Conservation (phyloP, 805 yeast species). For the Cyberlindnera mississippiensis region DNA sequence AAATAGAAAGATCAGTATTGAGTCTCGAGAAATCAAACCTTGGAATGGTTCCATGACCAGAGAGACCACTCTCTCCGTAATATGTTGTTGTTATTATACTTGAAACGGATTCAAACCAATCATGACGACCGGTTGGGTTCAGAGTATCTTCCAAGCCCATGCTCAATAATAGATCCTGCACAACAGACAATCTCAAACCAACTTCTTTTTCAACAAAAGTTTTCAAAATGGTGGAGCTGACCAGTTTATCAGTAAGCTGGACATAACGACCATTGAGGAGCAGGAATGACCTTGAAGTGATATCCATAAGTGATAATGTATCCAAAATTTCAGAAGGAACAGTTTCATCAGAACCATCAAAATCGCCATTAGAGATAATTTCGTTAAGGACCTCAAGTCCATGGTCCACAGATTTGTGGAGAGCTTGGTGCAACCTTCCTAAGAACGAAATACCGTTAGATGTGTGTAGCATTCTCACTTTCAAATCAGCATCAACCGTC, state of each 20-base stretch:
- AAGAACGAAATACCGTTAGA: constrained; percentile 17
- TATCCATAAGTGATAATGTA: constrained; percentile 30
- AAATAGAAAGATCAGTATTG: constrained; percentile 22
- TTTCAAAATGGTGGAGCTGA: constrained; percentile 30
- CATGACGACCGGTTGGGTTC: constrained; percentile 22
- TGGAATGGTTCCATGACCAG: constrained; percentile 38
- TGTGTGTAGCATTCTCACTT: constrained; percentile 36
- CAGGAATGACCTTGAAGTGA: constrained; percentile 38
- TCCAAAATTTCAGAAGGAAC: not conserved
- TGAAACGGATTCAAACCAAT: constrained; percentile 46
- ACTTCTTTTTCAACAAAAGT: constrained; percentile 45
- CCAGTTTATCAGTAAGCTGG: constrained; percentile 30
- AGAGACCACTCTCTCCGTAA: constrained; percentile 27
- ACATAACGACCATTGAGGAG: constrained; percentile 53
- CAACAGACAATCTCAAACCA: constrained; percentile 38
- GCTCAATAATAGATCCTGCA: constrained; percentile 24
- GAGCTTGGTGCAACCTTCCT: constrained; percentile 19
- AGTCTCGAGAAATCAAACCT: constrained; percentile 42
- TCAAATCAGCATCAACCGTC: constrained; percentile 29
- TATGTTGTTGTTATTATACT: constrained; percentile 43
- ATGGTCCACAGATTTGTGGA: constrained; percentile 14
- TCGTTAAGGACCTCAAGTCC: constrained; percentile 15
- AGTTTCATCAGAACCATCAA: constrained; percentile 5
- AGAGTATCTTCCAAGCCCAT: constrained; percentile 8
- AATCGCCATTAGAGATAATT: constrained; percentile 11